Base-by-base conservation (phyloP, 169 alveolate species). In the Cytauxzoon felis region DNA sequence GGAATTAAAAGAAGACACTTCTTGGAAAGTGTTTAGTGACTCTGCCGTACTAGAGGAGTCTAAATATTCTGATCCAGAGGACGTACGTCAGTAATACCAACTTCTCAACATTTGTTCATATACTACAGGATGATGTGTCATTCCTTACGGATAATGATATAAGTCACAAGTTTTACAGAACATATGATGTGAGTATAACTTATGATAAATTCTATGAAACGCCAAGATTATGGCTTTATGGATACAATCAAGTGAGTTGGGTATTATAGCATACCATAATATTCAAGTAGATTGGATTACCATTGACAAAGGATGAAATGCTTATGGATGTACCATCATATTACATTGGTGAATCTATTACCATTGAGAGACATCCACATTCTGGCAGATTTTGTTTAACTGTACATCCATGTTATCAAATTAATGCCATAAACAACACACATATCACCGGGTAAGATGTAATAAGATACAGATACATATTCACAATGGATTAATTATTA, bases 351-450 rank as follows among this genome's bases (percentile, higher is more conserved):
- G 64, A 51, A 36, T 45, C 83, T 9, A 60, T 72, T 4, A 72
- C 83, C 18, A 33, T 63, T 9, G 67, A 40, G 23, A 47, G 73
- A 21, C 83, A 72, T 24, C 83, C 83, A 3, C 64, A 56, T 42
- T 63, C 83, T 0, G 76, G 63, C 29, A 21, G 23, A 6, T 45
- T 72, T 9, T 63, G 38, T 45, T 23, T 72, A 19, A 72, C 83
- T 18, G 78, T 72, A 24, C 83, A 72, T 13, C 83, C 83, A 32
- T 72, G 83, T 50, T 58, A 62, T 23, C 83, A 72, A 45, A 72
- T 58, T 67, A 78, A 72, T 11, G 72, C 72, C 21, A 38, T 72
- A 4, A 33, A 62, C 16, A 62, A 59, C 45, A 38, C 32, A 64
- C 8, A 33, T 2, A 29, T 36, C 13, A 32, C 5, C 16, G 69